phyloP scores from a whole-genome alignment of 2,329 filamentous ascomycete species.

The Diaporthe longicolla region DNA sequence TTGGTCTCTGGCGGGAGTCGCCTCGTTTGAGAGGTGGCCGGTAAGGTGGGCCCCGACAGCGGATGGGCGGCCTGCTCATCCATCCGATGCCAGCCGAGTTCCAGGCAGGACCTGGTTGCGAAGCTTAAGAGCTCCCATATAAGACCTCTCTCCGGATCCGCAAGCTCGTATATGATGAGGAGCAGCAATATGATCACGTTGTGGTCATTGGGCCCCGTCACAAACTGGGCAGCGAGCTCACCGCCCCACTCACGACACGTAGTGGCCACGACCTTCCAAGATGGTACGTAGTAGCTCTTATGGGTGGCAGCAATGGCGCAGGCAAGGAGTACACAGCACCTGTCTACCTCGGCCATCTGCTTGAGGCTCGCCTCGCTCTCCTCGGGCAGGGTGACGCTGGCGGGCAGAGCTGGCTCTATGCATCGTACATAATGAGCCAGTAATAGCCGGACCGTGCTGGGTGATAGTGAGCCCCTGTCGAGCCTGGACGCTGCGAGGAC shows the following conservation, averaged over 20 bases:
- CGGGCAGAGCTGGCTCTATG: conserved; percentile 30
- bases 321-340: conserved; percentile 30
- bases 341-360: conserved; percentile 28
- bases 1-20: conserved; percentile 22
- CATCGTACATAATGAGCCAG: conserved; percentile 33
- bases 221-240: conserved; percentile 27
- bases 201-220: conserved; percentile 8
- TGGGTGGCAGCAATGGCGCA: conserved; percentile 35
- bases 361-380: conserved; percentile 31
- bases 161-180: conserved; percentile 37
- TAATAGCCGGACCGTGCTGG: conserved; percentile 28
- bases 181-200: conserved; percentile 29
- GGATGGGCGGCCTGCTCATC: conserved; percentile 8
- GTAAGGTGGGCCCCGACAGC: conserved; percentile 15
- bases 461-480: conserved; percentile 22
- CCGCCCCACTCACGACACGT: conserved; percentile 36
- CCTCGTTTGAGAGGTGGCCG: background rate
- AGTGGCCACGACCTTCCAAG: conserved; percentile 30
- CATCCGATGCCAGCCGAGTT: conserved; percentile 36
- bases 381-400: conserved; percentile 11
- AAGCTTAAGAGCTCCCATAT: conserved; percentile 36
- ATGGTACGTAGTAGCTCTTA: conserved; percentile 32
- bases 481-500: background rate
- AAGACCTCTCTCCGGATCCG: conserved; percentile 34
- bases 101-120: conserved; percentile 30